A percentile compares a stretch with the other conserved stretches of the same genome.
Evolutionary conservation across 805 yeast genomes (phyloP).

Genomic region (Kluyveromyces dobzhanskii): DNA sequence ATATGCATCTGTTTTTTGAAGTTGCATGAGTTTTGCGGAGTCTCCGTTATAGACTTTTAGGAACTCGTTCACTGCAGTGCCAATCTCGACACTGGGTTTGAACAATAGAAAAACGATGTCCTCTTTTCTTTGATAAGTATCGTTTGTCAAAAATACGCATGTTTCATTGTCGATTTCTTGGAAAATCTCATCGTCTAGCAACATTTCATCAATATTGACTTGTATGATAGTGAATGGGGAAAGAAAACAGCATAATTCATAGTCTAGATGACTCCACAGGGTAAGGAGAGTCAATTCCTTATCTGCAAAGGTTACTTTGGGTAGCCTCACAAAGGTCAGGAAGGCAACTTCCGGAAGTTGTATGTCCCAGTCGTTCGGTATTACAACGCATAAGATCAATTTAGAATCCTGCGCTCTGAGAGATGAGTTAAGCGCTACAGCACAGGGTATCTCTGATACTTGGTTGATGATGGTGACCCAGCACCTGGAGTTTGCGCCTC

Average conservation of each 20-base stretch:
- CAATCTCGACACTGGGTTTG: slow-evolving; percentile 24
- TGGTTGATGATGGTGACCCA: slow-evolving; percentile 26
- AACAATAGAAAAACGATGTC: slow-evolving; percentile 12
- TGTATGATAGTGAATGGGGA: slow-evolving; percentile 24
- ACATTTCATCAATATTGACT: slow-evolving; percentile 25
- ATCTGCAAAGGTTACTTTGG: not conserved
- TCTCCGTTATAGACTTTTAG: slow-evolving; percentile 24
- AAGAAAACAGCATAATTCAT: slow-evolving; percentile 25
- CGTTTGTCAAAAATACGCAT: slow-evolving; percentile 26
- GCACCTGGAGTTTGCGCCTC: slow-evolving; percentile 17
- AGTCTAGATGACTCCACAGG: slow-evolving; percentile 2
- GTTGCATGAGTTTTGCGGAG: slow-evolving; percentile 11
- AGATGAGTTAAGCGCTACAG: slow-evolving; percentile 1
- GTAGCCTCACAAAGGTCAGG: not conserved
- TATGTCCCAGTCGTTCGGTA: slow-evolving; percentile 11
- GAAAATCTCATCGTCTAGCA: slow-evolving; percentile 17
- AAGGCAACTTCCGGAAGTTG: slow-evolving; percentile 9
- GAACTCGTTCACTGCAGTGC: slow-evolving; percentile 26
- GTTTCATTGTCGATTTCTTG: slow-evolving; percentile 30
- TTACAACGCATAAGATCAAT: slow-evolving; percentile 3
- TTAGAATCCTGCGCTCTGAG: slow-evolving; percentile 2
- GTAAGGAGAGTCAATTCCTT: slow-evolving; percentile 1
- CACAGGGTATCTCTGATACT: slow-evolving; percentile 2
- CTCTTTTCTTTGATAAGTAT: slow-evolving; percentile 2
- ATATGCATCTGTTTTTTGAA: slow-evolving; percentile 10